Base-by-base conservation (phyloP, 2,329 filamentous ascomycete species). In the Talaromyces sp. region DNA sequence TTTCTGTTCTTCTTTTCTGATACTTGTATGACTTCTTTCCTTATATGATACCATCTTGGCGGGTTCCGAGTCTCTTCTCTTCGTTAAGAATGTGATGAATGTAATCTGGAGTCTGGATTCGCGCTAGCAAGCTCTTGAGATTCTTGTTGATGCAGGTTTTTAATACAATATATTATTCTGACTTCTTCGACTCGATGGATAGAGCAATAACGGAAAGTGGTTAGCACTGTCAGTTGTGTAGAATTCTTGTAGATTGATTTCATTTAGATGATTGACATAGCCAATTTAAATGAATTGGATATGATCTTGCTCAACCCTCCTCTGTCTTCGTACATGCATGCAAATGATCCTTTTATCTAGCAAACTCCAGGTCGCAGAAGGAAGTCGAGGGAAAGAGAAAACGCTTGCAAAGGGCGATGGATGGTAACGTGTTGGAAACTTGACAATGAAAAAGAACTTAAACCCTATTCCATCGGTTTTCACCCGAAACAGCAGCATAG, bases 1-100 rank as follows among this genome's bases (percentile, higher is more conserved):
- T 24, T 13, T 56, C 2, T 56, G 3, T 35, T 8, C 3, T 56
- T 56, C 52, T 16, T 56, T 56, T 56, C 52, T 56, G 24, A 16
- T 27, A 52, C n/a, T 9, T 47, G 22, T 63, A 56, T 63, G 58
- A 56, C 27, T 65, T 63, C 24, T 33, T 64, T 41, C 39, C 19
- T 59, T 65, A 41, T 60, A 74, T 75, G 75, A 76, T 76, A 76
- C 74, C 74, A 75, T 47, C 47, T 37, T 57, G 60, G 60, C 52
- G 60, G 60, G 48, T 52, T 45, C 60, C 22, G 37, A 57, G 37
- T 62, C 50, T 57, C 50, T 62, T 62, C 31, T 39, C 37, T 50
- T 43, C 27, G 24, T 45, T 47, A 48, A 41, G 50, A 62, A 56
- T 62, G 60, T 47, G 47, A 41, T 43, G 50, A 56, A 62, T 62